Percentiles rank a stretch among this genome's conserved stretches.
phyloP scores from a whole-genome alignment of 257 asterid species.

The Cordia subcordata region DNA sequence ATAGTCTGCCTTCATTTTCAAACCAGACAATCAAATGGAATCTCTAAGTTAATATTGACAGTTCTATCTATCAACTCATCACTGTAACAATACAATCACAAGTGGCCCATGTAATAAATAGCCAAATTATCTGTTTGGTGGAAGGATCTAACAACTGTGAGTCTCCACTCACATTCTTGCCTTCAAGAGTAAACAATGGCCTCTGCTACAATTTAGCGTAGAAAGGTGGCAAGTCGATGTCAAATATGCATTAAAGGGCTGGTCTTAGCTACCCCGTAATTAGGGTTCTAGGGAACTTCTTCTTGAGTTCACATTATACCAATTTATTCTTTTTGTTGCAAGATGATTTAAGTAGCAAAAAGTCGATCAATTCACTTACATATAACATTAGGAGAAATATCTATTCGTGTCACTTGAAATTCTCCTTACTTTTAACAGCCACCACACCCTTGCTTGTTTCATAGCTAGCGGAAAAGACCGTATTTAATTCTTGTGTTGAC shows the following conservation, averaged over 20 bases:
- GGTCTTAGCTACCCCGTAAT: neutral
- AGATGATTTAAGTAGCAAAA: neutral
- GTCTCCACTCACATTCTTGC: neutral
- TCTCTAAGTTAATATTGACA: slow-evolving; percentile 3
- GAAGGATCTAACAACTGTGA: neutral
- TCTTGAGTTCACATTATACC: neutral
- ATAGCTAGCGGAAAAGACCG: slow-evolving; percentile 17
- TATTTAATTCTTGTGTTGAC: slow-evolving; percentile 25
- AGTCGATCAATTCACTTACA: too few relatives aligned
- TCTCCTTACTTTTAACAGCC: too few relatives aligned
- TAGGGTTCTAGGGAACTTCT: too few relatives aligned
- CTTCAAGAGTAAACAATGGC: neutral
- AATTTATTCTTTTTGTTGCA: neutral
- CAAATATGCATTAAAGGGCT: neutral
- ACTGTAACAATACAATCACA: neutral
- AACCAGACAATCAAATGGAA: slow-evolving; percentile 15
- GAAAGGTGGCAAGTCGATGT: neutral
- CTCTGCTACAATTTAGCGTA: neutral
- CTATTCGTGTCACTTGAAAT: too few relatives aligned
- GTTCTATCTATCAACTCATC: neutral
- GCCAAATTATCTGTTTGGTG: slow-evolving; percentile 10
- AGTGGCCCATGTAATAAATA: neutral
- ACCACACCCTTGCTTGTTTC: slow-evolving; percentile 22
- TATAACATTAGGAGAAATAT: too few relatives aligned
- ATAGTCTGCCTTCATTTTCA: slow-evolving; percentile 1